phyloP scores from a whole-genome alignment of 768 basidiomycete species.

The Thelephora ganbajun region DNA sequence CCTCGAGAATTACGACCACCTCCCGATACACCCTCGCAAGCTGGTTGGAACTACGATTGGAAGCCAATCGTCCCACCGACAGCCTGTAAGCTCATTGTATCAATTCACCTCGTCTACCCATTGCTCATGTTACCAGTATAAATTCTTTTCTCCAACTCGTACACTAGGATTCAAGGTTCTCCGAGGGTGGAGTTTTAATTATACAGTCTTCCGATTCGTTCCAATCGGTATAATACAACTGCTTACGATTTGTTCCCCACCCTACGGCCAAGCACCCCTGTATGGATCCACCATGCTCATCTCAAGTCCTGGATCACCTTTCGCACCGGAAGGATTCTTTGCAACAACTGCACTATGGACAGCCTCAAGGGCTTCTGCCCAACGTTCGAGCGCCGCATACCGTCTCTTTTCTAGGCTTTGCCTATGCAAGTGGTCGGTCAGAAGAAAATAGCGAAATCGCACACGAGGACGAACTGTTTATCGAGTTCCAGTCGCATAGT shows the following conservation, averaged over 20 bases:
- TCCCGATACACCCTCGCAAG: constrained; percentile 68
- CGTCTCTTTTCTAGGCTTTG: constrained; percentile 82
- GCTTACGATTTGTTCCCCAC: no score
- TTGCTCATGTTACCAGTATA: no score
- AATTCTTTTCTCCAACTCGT: no score
- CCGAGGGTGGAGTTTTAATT: no score
- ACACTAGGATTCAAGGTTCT: no score
- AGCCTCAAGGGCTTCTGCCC: constrained; percentile 69
- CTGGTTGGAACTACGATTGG: constrained; percentile 85
- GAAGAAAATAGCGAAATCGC: constrained; percentile 2
- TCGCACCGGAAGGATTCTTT: constrained; percentile 40
- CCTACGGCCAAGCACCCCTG: background rate
- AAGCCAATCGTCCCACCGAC: constrained; percentile 25
- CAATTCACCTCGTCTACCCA: no score
- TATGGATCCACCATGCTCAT: background rate
- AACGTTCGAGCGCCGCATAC: constrained; percentile 66
- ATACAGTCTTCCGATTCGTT: no score
- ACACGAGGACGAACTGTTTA: constrained; percentile 42
- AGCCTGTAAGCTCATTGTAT: background rate
- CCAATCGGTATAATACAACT: no score
- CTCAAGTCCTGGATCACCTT: constrained; percentile 2
- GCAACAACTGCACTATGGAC: constrained; percentile 65
- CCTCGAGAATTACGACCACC: constrained; percentile 81
- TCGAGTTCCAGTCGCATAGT: constrained; percentile 87
- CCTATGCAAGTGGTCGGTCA: constrained; percentile 22